Evolutionary conservation across 225 moss, liverwort and hornwort species (phyloP).

Genomic region (Physcomitrium patens): DNA sequence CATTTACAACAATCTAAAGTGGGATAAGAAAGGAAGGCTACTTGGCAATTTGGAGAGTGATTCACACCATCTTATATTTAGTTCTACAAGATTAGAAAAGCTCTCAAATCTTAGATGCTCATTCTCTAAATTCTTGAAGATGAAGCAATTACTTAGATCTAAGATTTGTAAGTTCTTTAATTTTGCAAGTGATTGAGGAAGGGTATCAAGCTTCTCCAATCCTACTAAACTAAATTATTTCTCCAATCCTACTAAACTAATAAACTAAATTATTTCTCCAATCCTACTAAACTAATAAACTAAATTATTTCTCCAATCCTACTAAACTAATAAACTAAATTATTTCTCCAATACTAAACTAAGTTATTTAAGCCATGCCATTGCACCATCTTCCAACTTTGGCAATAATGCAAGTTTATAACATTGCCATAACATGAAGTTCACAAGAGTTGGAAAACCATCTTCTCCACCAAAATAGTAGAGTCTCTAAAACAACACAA

Average conservation of each 20-base stretch:
- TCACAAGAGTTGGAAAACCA: constrained; percentile 25
- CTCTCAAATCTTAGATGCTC: constrained; percentile 12
- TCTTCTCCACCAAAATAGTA: no score
- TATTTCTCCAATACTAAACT: no score
- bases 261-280: no score
- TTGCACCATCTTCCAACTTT: constrained; percentile 27
- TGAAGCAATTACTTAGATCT: background rate
- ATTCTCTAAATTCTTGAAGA: constrained; percentile 16
- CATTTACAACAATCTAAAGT: constrained; percentile 27
- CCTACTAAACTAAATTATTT: no score
- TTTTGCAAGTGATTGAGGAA: constrained; percentile 7
- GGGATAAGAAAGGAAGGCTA: constrained; percentile 18
- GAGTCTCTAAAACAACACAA: background rate
- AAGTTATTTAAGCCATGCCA: constrained; percentile 21
- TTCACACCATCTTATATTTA: background rate
- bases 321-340: no score
- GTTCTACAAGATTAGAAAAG: constrained; percentile 25
- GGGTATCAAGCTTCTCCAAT: constrained; percentile 4
- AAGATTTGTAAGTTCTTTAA: constrained; percentile 21
- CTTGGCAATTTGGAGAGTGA: background rate
- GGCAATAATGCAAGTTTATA: constrained; percentile 28
- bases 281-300: no score
- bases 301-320: no score
- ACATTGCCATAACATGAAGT: background rate
- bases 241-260: no score